Conservation (phyloP, 2,329 filamentous ascomycete genomes). For the Colletotrichum gloeosporioides region DNA sequence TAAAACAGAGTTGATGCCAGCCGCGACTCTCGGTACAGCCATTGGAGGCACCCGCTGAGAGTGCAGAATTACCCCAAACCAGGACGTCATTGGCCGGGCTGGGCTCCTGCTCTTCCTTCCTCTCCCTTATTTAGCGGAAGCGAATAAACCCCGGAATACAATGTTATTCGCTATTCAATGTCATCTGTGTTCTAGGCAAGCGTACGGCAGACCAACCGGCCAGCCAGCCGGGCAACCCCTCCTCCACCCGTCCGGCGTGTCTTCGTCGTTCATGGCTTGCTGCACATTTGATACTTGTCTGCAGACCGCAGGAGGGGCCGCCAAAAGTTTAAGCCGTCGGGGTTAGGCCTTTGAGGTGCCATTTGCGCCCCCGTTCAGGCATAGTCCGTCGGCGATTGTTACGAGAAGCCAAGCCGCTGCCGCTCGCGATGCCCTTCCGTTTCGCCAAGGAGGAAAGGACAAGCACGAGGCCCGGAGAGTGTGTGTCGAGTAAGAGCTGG, state of each 20-base stretch:
- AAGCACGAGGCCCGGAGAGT: not conserved
- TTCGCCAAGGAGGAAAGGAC: constrained; percentile 2
- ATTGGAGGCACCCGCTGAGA: not conserved
- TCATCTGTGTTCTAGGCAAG: not conserved
- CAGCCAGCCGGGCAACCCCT: not conserved
- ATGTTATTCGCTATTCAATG: not conserved
- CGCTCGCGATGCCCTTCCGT: constrained; percentile 1
- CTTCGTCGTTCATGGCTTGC: not conserved
- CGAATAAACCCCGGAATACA: not conserved
- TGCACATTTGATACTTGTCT: not conserved
- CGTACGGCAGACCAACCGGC: not conserved
- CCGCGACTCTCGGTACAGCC: not conserved
- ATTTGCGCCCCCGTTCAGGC: not conserved
- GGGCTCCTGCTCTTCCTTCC: not conserved
- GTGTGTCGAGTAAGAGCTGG: not conserved
- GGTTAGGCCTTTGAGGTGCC: constrained; percentile 12
- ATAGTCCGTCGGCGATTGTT: constrained; percentile 17
- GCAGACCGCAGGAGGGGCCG: not conserved
- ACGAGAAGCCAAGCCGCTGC: not conserved
- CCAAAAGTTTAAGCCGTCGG: constrained; percentile 15
- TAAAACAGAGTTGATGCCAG: constrained; percentile 9
- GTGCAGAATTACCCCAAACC: not conserved
- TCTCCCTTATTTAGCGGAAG: not conserved
- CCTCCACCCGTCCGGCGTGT: not conserved
- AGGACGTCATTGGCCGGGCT: constrained; percentile 10